phyloP scores from a whole-genome alignment of 108 stramenopile species.

The Craspedostauros australis region DNA sequence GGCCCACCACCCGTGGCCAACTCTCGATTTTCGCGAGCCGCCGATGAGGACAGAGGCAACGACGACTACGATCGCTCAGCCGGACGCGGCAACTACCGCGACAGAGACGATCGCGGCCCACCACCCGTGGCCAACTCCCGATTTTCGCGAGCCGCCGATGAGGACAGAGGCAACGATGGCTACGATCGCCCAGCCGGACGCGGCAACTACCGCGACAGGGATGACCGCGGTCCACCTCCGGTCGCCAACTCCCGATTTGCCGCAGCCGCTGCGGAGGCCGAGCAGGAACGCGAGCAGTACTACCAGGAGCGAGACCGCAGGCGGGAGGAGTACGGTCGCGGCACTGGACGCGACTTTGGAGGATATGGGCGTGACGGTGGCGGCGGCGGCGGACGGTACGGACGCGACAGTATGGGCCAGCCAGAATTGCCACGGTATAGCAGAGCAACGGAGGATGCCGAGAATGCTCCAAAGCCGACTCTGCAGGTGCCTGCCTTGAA shows the following conservation, averaged over 20 bases:
- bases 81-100: constrained; percentile 28
- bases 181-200: constrained; percentile 15
- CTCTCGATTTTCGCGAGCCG: constrained; percentile 47
- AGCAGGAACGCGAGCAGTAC: constrained; percentile 40
- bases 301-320: constrained; percentile 25
- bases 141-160: constrained; percentile 42
- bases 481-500: constrained; percentile 11
- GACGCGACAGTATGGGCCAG: no score
- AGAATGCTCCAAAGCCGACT: no score
- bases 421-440: no score
- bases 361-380: constrained; percentile 17
- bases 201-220: constrained; percentile 2
- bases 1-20: constrained; percentile 49
- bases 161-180: constrained; percentile 14
- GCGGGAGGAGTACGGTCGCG: constrained; percentile 21
- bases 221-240: constrained; percentile 53
- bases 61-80: constrained; percentile 20
- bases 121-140: constrained; percentile 48
- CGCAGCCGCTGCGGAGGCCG: constrained; percentile 45
- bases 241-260: constrained; percentile 63
- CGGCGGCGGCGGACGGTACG: constrained; percentile 16
- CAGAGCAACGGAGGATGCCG: no score
- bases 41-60: constrained; percentile 23
- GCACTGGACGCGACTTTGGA: constrained; percentile 6
- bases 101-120: constrained; percentile 39